Conservation (phyloP, 2,329 filamentous ascomycete species). For the Aspergillus piperis region DNA sequence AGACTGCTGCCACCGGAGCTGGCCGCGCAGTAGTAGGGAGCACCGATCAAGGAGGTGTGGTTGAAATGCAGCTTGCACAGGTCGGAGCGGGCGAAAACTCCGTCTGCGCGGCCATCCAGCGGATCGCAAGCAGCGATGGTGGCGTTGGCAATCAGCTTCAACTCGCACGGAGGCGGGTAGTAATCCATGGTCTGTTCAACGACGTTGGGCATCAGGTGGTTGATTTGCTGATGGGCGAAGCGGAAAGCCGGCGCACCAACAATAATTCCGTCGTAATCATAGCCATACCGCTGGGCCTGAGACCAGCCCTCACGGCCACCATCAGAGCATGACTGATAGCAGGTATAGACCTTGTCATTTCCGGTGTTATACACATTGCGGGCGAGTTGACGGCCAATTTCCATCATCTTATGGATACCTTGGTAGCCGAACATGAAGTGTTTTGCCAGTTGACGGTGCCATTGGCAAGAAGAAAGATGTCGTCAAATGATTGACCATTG, state of each 20-base stretch:
- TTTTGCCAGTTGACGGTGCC: slow-evolving; percentile 44
- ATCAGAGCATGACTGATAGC: slow-evolving; percentile 59
- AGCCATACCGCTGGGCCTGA: slow-evolving; percentile 54
- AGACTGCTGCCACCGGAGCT: slow-evolving; percentile 30
- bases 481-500: slow-evolving; percentile 29
- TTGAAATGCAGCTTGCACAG: slow-evolving; percentile 49
- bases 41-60: slow-evolving; percentile 42
- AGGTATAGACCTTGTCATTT: slow-evolving; percentile 40
- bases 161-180: slow-evolving; percentile 34
- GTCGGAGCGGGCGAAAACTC: slow-evolving; percentile 52
- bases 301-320: slow-evolving; percentile 56
- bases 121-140: slow-evolving; percentile 56
- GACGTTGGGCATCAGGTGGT: not conserved
- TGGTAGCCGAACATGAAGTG: slow-evolving; percentile 47
- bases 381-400: slow-evolving; percentile 49
- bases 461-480: slow-evolving; percentile 46
- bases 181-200: not conserved
- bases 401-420: slow-evolving; percentile 54
- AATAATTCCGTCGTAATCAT: slow-evolving; percentile 50
- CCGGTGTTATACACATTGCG: slow-evolving; percentile 42
- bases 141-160: slow-evolving; percentile 54
- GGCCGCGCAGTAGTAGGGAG: slow-evolving; percentile 46
- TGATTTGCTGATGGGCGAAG: too few relatives aligned
- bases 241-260: slow-evolving; percentile 38
- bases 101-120: slow-evolving; percentile 55